These are phyloP conservation scores for Trichoderma erinaceum DNA, from an alignment of 495 filamentous ascomycete species.

Conservation along the genomic window DNA sequence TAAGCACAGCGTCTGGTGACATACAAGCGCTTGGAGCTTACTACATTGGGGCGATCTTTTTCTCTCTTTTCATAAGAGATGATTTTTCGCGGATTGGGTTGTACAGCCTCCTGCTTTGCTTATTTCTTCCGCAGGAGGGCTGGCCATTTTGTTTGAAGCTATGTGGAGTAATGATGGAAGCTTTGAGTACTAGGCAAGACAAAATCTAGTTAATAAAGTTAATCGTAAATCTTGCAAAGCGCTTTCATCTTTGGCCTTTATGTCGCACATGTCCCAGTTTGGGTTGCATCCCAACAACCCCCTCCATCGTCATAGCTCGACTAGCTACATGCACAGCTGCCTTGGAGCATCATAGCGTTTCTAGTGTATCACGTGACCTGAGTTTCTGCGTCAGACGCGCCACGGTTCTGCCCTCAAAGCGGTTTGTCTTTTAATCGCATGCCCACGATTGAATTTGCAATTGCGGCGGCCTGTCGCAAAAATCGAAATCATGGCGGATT, in stretches of 20 bases:
- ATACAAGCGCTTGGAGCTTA: neutral
- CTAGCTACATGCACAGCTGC: too few relatives aligned
- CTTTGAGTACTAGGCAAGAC: neutral
- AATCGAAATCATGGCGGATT: slow-evolving; percentile 44
- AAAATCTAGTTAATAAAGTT: neutral
- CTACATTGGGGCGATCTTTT: neutral
- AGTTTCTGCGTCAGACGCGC: too few relatives aligned
- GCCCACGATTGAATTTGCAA: neutral
- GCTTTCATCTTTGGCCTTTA: too few relatives aligned
- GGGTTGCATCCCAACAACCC: too few relatives aligned
- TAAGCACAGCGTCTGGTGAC: slow-evolving; percentile 5
- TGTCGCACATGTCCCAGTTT: too few relatives aligned
- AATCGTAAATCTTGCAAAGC: neutral
- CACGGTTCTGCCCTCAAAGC: too few relatives aligned
- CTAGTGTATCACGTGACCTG: too few relatives aligned
- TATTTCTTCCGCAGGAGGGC: neutral
- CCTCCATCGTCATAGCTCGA: too few relatives aligned
- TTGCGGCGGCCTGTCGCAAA: neutral
- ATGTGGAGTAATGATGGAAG: neutral
- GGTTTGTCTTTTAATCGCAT: too few relatives aligned
- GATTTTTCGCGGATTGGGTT: neutral
- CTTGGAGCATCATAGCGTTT: too few relatives aligned
- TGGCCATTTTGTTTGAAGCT: neutral
- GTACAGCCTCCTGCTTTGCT: neutral
- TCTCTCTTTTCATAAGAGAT: neutral